Conservation (phyloP, 257 asterid genomes). For the Linderniella brevidens region DNA sequence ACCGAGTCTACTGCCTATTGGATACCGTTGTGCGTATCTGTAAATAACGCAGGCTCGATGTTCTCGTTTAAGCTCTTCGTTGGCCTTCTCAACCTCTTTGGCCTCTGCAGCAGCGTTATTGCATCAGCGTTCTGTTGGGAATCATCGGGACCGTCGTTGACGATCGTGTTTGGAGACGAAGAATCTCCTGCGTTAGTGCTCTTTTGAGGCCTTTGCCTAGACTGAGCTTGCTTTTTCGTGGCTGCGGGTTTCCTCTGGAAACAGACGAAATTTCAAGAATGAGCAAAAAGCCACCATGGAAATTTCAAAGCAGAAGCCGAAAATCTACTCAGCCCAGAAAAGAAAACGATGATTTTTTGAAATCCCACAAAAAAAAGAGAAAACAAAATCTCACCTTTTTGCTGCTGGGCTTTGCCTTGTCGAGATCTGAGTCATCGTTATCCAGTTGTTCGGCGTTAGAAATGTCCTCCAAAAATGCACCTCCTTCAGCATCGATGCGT, state of each 20-base stretch:
- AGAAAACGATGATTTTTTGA: not conserved
- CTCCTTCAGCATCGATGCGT: constrained; percentile 82
- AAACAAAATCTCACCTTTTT: constrained; percentile 45
- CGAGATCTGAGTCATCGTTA: constrained; percentile 37
- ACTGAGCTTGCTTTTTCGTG: constrained; percentile 32
- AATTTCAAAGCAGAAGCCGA: not conserved
- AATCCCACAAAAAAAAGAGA: not conserved
- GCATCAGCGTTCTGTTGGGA: constrained; percentile 30
- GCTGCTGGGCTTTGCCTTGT: constrained; percentile 39
- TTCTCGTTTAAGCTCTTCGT: constrained; percentile 82
- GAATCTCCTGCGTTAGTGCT: constrained; percentile 30
- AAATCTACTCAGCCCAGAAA: not conserved
- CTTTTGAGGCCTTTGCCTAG: constrained; percentile 41
- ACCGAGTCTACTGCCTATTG: too few species aligned
- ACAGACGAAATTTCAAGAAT: too few species aligned
- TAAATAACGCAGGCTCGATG: constrained; percentile 60
- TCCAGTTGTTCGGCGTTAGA: constrained; percentile 25
- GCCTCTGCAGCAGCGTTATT: constrained; percentile 40
- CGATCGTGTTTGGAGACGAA: constrained; percentile 21
- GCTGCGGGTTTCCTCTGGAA: constrained; percentile 61
- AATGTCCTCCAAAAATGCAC: constrained; percentile 70
- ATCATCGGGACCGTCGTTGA: constrained; percentile 38
- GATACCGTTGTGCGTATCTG: too few species aligned
- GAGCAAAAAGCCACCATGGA: constrained; percentile 4
- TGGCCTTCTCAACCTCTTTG: constrained; percentile 84